Conservation (phyloP, 495 filamentous ascomycete species). For the Penicillium salamii region DNA sequence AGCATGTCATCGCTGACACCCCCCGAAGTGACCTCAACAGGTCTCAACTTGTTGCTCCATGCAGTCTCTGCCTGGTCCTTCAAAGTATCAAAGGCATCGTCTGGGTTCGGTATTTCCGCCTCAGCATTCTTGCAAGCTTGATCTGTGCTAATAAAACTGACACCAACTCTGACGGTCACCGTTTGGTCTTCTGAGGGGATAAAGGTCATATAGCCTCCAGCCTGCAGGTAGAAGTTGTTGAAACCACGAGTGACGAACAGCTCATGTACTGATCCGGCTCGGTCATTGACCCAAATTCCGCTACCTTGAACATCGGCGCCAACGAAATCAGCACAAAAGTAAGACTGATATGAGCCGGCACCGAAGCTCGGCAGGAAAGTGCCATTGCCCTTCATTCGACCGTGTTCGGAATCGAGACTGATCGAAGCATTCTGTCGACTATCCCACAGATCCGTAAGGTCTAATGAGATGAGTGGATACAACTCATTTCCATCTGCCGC, state of each 20-base stretch:
- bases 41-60: slow-evolving; percentile 63
- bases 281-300: slow-evolving; percentile 64
- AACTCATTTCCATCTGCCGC: slow-evolving; percentile 37
- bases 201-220: slow-evolving; percentile 63
- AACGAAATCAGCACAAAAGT: slow-evolving; percentile 71
- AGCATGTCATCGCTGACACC: slow-evolving; percentile 51
- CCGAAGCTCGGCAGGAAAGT: slow-evolving; percentile 70
- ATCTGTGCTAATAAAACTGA: slow-evolving; percentile 66
- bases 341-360: slow-evolving; percentile 55
- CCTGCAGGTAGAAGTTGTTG: slow-evolving; percentile 59
- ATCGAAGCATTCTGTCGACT: slow-evolving; percentile 62
- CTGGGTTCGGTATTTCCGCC: slow-evolving; percentile 60
- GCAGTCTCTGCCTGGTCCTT: slow-evolving; percentile 47
- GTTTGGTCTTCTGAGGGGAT: slow-evolving; percentile 40
- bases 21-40: slow-evolving; percentile 53
- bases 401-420: slow-evolving; percentile 54
- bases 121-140: slow-evolving; percentile 68
- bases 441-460: slow-evolving; percentile 63
- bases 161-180: slow-evolving; percentile 60
- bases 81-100: slow-evolving; percentile 50
- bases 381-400: slow-evolving; percentile 63
- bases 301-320: slow-evolving; percentile 57
- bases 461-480: slow-evolving; percentile 59
- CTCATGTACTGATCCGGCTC: slow-evolving; percentile 54
- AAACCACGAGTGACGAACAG: slow-evolving; percentile 55